A percentile compares a stretch with the other conserved stretches of the same genome.
These are phyloP conservation scores for Colletotrichum karsti DNA, from an alignment of 2,329 filamentous ascomycete genomes.

Conservation along the genomic window DNA sequence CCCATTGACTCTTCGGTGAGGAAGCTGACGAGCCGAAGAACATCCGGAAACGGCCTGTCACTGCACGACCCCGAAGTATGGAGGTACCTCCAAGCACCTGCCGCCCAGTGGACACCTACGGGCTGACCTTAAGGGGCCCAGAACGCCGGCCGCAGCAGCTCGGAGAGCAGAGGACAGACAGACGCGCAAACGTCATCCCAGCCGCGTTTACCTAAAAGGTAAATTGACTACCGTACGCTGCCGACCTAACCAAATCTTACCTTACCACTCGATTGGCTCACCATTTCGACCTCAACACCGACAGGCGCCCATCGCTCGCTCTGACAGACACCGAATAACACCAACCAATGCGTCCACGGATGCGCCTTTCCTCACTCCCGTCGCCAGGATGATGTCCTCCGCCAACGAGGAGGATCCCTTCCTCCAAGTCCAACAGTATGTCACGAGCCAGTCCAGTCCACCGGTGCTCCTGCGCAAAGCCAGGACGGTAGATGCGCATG, in stretches of 20 bases:
- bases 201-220: constrained; percentile 15
- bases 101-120: constrained; percentile 12
- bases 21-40: neutral
- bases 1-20: constrained; percentile 1
- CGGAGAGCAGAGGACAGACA: neutral
- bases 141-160: neutral
- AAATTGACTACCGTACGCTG: constrained; percentile 6
- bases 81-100: constrained; percentile 8
- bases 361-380: constrained; percentile 18
- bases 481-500: neutral
- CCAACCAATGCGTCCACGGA: constrained; percentile 26
- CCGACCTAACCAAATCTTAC: too few relatives aligned
- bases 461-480: too few relatives aligned
- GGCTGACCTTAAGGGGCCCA: constrained; percentile 5
- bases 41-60: constrained; percentile 1
- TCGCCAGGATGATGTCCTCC: constrained; percentile 70
- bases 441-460: too few relatives aligned
- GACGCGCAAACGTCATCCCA: constrained; percentile 30
- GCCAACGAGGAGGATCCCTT: constrained; percentile 75
- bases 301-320: neutral
- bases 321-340: neutral
- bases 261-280: neutral
- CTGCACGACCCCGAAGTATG: neutral
- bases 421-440: constrained; percentile 76
- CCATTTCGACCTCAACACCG: neutral